Percentiles rank a stretch among this genome's conserved stretches.
These are phyloP conservation scores for Hericium alpestre DNA, from an alignment of 768 basidiomycete species.

Conservation along the genomic window DNA sequence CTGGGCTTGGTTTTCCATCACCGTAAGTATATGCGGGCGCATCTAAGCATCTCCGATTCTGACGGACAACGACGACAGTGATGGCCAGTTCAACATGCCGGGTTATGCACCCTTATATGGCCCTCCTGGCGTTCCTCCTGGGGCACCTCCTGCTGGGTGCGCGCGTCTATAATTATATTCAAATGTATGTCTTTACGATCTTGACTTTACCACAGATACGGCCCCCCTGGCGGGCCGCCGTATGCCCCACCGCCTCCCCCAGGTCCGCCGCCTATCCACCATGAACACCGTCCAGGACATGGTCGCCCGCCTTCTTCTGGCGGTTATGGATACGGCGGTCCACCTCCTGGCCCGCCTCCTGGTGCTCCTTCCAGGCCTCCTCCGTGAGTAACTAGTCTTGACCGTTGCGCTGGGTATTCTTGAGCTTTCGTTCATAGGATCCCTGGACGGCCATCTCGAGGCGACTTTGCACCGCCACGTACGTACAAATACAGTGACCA, in stretches of 20 bases:
- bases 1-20: slow-evolving; percentile 2
- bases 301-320: slow-evolving; percentile 4
- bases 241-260: slow-evolving; percentile 5
- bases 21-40: slow-evolving; percentile 2
- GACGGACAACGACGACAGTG: slow-evolving; percentile 2
- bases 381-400: slow-evolving; percentile 1
- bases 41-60: not conserved
- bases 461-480: slow-evolving; percentile 17
- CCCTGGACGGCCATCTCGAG: not conserved
- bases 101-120: slow-evolving; percentile 15
- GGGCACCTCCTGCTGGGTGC: slow-evolving; percentile 8
- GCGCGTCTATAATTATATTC: not conserved
- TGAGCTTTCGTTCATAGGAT: too few species aligned
- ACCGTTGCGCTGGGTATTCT: too few species aligned
- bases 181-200: not conserved
- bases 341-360: slow-evolving; percentile 1
- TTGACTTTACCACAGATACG: not conserved
- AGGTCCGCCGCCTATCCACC: slow-evolving; percentile 6
- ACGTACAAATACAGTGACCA: slow-evolving; percentile 2
- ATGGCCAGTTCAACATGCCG: slow-evolving; percentile 1
- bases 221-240: not conserved
- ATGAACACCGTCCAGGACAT: slow-evolving; percentile 8
- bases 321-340: not conserved
- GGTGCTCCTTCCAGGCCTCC: slow-evolving; percentile 10
- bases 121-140: slow-evolving; percentile 14